These are phyloP conservation scores for Leccinum variabile DNA, from an alignment of 1,284 basidiomycete species.

Conservation along the genomic window DNA sequence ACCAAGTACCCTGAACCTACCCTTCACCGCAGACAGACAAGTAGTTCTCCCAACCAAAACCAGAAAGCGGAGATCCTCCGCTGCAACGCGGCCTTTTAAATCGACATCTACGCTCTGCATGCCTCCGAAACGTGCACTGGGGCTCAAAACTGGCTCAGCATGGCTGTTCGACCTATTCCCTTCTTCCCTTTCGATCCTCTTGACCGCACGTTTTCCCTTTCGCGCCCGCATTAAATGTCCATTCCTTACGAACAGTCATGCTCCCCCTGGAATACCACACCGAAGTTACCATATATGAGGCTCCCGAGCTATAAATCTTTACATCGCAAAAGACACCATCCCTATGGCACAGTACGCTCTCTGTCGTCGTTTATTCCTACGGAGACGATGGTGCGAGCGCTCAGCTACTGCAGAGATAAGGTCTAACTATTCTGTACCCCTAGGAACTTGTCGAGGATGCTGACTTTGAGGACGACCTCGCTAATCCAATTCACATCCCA, in stretches of 20 bases:
- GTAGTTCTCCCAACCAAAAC: conserved; percentile 19
- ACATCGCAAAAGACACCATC: conserved; percentile 20
- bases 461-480: neutral
- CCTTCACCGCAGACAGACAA: conserved; percentile 12
- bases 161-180: neutral
- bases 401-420: neutral
- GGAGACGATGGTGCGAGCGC: neutral
- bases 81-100: conserved; percentile 30
- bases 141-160: neutral
- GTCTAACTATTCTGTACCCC: neutral
- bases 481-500: neutral
- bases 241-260: conserved; percentile 22
- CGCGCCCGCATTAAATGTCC: conserved; percentile 15
- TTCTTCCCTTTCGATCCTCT: neutral
- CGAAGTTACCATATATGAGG: conserved; percentile 19
- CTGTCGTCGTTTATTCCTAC: neutral
- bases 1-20: conserved; percentile 15
- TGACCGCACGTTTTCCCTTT: neutral
- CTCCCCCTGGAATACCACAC: conserved; percentile 10
- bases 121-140: neutral
- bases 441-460: neutral
- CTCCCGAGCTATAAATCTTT: conserved; percentile 26
- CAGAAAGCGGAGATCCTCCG: conserved; percentile 29
- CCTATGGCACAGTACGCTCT: neutral
- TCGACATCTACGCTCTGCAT: neutral